phyloP scores from a whole-genome alignment of 2,329 filamentous ascomycete species.

The Lachnellula occidentalis region DNA sequence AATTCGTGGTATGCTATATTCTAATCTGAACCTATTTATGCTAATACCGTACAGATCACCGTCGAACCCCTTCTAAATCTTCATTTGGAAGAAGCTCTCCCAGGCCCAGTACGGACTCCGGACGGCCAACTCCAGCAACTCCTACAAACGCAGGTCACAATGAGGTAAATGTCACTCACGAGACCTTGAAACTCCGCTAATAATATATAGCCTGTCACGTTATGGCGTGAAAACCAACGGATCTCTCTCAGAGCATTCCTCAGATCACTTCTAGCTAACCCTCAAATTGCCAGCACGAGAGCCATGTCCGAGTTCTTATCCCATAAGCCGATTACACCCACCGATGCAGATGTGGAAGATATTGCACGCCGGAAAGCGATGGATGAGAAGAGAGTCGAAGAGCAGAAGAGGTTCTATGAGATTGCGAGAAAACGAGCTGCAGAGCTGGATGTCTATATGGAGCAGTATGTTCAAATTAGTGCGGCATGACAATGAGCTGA shows the following conservation, averaged over 20 bases:
- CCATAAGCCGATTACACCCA: constrained; percentile 63
- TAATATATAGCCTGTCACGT: constrained; percentile 44
- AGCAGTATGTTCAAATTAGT: constrained; percentile 54
- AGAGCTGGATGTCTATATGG: constrained; percentile 97
- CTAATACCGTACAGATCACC: constrained; percentile 30
- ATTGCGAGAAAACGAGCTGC: constrained; percentile 85
- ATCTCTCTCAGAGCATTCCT: constrained; percentile 88
- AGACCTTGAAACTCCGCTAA: background rate
- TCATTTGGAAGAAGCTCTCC: constrained; percentile 37
- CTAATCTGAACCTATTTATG: background rate
- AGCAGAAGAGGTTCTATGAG: constrained; percentile 93
- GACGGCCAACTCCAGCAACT: background rate
- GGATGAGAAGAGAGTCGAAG: constrained; percentile 83
- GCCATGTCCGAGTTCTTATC: constrained; percentile 82
- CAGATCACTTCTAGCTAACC: constrained; percentile 78
- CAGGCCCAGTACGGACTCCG: constrained; percentile 41
- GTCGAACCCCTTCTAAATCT: constrained; percentile 34
- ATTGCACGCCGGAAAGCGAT: constrained; percentile 73
- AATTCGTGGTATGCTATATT: constrained; percentile 35
- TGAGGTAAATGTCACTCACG: constrained; percentile 11
- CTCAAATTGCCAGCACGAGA: constrained; percentile 74
- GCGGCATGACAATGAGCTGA: constrained; percentile 10
- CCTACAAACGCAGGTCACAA: constrained; percentile 1
- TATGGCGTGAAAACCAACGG: constrained; percentile 85
- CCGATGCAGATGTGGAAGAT: constrained; percentile 78